Evolutionary conservation across 2,329 filamentous ascomycete species (phyloP).

Genomic region (Chrysoporthe cubensis): DNA sequence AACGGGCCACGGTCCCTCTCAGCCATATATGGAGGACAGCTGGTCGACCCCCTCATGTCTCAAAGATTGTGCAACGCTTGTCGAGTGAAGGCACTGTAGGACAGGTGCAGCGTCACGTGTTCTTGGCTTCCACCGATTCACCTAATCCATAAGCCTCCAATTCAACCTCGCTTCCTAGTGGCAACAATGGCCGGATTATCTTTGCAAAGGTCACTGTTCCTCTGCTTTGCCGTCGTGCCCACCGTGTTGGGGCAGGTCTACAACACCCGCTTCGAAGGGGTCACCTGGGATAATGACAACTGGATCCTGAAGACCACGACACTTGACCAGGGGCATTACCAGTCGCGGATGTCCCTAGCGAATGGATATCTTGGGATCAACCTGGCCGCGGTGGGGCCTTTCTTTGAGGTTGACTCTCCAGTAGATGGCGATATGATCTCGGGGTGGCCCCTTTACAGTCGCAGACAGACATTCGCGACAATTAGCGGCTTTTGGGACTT

Average conservation of each 20-base stretch:
- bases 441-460: conserved; percentile 70
- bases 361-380: conserved; percentile 39
- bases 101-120: no score
- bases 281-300: conserved; percentile 36
- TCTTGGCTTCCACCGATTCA: background rate
- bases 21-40: background rate
- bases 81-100: no score
- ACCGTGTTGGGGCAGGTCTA: conserved; percentile 25
- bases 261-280: conserved; percentile 34
- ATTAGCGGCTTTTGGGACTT: conserved; percentile 69
- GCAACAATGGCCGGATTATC: background rate
- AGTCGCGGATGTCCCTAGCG: conserved; percentile 36
- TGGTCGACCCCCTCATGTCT: background rate
- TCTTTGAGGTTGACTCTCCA: conserved; percentile 34
- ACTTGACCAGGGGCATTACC: conserved; percentile 35
- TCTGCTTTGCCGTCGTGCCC: background rate
- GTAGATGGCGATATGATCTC: conserved; percentile 46
- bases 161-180: background rate
- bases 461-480: conserved; percentile 68
- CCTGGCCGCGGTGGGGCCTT: conserved; percentile 35
- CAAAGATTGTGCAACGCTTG: no score
- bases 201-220: background rate
- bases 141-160: background rate
- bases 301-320: conserved; percentile 34
- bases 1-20: background rate